Conservation (phyloP, 2,329 filamentous ascomycete genomes). For the Fusarium brevicatenulatum region DNA sequence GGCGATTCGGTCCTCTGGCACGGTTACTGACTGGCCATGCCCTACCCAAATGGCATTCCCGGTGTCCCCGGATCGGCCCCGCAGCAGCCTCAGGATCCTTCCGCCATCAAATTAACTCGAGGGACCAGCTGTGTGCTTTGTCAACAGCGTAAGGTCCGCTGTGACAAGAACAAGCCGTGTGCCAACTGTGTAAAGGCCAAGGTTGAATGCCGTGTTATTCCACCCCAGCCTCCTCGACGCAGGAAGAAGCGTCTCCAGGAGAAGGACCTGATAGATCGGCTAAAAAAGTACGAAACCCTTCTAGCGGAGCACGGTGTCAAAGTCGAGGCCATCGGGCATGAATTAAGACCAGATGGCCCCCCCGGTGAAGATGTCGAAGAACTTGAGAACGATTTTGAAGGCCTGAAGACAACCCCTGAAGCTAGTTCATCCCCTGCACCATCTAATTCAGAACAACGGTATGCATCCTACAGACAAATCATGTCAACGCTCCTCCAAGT, state of each 20-base stretch:
- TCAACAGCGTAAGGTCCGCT: slow-evolving; percentile 80
- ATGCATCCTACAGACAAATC: not conserved
- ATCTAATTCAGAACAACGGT: slow-evolving; percentile 46
- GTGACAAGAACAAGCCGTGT: slow-evolving; percentile 78
- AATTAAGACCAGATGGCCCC: slow-evolving; percentile 47
- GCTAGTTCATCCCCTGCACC: slow-evolving; percentile 51
- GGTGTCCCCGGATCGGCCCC: slow-evolving; percentile 35
- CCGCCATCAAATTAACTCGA: slow-evolving; percentile 64
- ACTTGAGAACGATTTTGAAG: slow-evolving; percentile 65
- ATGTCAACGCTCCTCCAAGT: not conserved
- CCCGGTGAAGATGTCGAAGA: slow-evolving; percentile 64
- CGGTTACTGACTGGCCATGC: slow-evolving; percentile 26
- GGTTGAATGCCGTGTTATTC: slow-evolving; percentile 69
- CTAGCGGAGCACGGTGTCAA: slow-evolving; percentile 72
- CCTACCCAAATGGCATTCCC: slow-evolving; percentile 37
- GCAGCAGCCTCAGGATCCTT: slow-evolving; percentile 51
- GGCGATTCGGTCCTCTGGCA: not conserved
- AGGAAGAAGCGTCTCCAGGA: slow-evolving; percentile 74
- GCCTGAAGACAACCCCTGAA: slow-evolving; percentile 63
- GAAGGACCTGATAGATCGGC: slow-evolving; percentile 74
- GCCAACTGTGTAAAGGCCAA: slow-evolving; percentile 72
- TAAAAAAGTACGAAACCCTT: slow-evolving; percentile 74
- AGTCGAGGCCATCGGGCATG: slow-evolving; percentile 74
- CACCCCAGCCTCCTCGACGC: slow-evolving; percentile 66
- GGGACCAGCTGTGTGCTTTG: slow-evolving; percentile 76